phyloP scores from a whole-genome alignment of 2,329 filamentous ascomycete species.

The Venturia effusa region DNA sequence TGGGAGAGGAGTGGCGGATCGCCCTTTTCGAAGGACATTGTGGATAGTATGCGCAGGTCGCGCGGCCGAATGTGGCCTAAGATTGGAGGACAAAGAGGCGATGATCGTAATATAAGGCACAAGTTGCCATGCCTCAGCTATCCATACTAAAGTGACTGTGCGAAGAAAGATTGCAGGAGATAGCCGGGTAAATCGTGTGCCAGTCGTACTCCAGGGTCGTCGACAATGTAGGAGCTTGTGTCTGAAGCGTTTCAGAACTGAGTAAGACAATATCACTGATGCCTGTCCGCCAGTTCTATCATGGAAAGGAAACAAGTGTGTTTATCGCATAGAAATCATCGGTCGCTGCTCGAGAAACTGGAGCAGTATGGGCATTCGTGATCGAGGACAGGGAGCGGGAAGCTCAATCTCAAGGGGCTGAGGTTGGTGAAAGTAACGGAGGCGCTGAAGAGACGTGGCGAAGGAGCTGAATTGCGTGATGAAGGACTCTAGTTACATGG shows the following conservation, averaged over 20 bases:
- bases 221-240: background rate
- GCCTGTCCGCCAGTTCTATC: background rate
- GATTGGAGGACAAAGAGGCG: background rate
- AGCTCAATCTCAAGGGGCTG: background rate
- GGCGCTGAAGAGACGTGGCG: background rate
- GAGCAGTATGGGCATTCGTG: background rate
- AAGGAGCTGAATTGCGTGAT: background rate
- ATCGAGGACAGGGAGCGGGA: background rate
- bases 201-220: background rate
- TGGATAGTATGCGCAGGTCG: background rate
- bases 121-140: background rate
- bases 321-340: background rate
- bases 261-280: background rate
- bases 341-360: background rate
- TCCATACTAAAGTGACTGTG: background rate
- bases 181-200: background rate
- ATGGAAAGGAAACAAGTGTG: background rate
- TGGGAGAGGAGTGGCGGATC: slow-evolving; percentile 6
- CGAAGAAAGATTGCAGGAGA: background rate
- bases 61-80: background rate
- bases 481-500: background rate
- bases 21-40: background rate
- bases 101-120: background rate
- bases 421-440: background rate
- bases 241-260: background rate